Conservation (phyloP, 805 yeast species). For the Kodamaea leandrae region DNA sequence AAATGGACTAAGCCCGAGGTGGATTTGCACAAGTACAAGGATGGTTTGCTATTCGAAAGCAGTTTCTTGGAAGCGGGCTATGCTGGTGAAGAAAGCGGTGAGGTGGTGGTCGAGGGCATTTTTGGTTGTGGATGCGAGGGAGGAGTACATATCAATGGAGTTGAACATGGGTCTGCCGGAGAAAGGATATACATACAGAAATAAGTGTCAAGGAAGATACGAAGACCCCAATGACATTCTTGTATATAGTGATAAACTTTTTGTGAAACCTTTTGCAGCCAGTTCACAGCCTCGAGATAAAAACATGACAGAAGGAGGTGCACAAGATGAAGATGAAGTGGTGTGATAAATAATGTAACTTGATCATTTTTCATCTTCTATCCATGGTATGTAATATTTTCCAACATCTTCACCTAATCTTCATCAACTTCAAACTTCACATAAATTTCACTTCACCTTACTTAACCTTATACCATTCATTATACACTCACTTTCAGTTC, state of each 20-base stretch:
- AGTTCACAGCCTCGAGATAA: too few species aligned
- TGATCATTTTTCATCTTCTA: neutral
- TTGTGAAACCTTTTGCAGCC: too few species aligned
- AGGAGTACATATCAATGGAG: conserved; percentile 26
- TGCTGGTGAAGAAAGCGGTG: conserved; percentile 9
- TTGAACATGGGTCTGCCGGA: conserved; percentile 30
- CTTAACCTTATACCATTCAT: too few species aligned
- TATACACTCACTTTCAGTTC: too few species aligned
- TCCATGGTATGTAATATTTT: neutral
- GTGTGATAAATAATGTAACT: too few species aligned
- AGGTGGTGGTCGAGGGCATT: conserved; percentile 15
- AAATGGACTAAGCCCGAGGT: conserved; percentile 14
- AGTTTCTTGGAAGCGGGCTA: conserved; percentile 30
- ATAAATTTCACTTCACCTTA: too few species aligned
- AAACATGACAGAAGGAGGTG: too few species aligned
- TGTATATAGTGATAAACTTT: too few species aligned
- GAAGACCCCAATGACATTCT: too few species aligned
- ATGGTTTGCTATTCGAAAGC: conserved; percentile 26
- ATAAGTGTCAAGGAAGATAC: too few species aligned
- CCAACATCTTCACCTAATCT: too few species aligned
- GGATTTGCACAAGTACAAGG: conserved; percentile 2
- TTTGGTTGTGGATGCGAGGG: conserved; percentile 34
- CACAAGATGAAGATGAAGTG: too few species aligned
- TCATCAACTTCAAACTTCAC: neutral
- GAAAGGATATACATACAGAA: conserved; percentile 16